A percentile compares a stretch with the other conserved stretches of the same genome.
phyloP scores from a whole-genome alignment of 305 asterid species.

The Salvia sclarea region DNA sequence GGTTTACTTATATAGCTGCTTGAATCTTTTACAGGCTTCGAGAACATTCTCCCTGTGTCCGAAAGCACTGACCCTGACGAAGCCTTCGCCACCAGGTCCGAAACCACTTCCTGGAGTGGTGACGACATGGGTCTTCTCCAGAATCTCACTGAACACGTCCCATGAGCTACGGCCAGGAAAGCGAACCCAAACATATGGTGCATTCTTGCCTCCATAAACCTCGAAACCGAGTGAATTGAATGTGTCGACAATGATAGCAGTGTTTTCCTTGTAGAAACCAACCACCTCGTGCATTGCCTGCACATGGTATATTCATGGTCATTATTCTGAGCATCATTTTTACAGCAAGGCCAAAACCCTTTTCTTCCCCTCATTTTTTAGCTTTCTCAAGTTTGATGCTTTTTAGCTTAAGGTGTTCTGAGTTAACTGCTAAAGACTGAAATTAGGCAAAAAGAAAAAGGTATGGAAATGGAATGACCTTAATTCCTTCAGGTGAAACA shows the following conservation, averaged over 20 bases:
- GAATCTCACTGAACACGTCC: conserved; percentile 88
- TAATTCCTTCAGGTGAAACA: conserved; percentile 82
- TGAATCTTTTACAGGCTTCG: conserved; percentile 97
- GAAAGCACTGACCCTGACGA: conserved; percentile 86
- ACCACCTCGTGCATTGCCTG: conserved; percentile 95
- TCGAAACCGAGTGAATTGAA: conserved; percentile 78
- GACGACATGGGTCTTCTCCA: conserved; percentile 93
- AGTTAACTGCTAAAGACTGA: background rate
- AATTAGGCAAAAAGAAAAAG: background rate
- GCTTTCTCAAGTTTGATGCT: background rate
- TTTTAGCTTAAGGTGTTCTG: too few relatives aligned
- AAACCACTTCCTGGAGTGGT: conserved; percentile 97
- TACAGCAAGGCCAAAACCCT: too few relatives aligned
- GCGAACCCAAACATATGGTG: conserved; percentile 92
- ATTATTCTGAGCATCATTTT: conserved; percentile 10
- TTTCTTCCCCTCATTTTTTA: background rate
- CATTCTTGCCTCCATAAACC: conserved; percentile 90
- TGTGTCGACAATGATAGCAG: conserved; percentile 75
- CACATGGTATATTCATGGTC: conserved; percentile 7
- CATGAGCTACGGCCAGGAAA: conserved; percentile 92
- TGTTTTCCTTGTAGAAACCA: conserved; percentile 93
- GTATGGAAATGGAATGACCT: conserved; percentile 49
- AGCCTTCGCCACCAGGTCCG: conserved; percentile 98
- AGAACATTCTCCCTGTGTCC: conserved; percentile 88
- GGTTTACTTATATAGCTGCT: conserved; percentile 72